Conservation (phyloP, 2,329 filamentous ascomycete species). For the Aspergillus carbonarius region DNA sequence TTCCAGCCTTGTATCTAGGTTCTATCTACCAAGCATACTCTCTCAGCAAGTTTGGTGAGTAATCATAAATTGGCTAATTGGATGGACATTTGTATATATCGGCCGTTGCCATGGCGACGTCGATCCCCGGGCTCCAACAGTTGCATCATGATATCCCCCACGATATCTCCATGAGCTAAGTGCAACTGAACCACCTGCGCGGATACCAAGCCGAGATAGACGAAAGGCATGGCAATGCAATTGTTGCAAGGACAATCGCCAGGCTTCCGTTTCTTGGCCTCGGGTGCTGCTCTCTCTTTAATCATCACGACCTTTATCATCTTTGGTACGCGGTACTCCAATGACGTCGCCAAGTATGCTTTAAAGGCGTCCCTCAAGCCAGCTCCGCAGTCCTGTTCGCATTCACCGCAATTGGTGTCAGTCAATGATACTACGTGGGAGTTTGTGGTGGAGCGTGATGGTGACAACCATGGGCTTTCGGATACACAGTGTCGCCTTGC, state of each 20-base stretch:
- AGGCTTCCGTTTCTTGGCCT: constrained; percentile 26
- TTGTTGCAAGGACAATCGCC: not conserved
- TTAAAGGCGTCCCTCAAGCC: constrained; percentile 17
- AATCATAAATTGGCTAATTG: too few species aligned
- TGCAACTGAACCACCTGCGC: not conserved
- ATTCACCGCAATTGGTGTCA: not conserved
- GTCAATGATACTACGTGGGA: constrained; percentile 26
- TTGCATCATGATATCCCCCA: not conserved
- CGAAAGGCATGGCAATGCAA: not conserved
- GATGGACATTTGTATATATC: not conserved
- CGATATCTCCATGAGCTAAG: not conserved
- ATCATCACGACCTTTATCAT: constrained; percentile 30
- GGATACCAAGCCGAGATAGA: not conserved
- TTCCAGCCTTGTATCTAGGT: too few species aligned
- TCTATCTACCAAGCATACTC: too few species aligned
- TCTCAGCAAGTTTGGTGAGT: too few species aligned
- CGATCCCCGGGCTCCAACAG: not conserved
- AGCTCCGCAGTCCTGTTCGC: constrained; percentile 3
- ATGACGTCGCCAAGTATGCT: constrained; percentile 21
- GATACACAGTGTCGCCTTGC: constrained; percentile 38
- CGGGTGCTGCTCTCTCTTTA: constrained; percentile 28
- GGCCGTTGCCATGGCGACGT: constrained; percentile 1
- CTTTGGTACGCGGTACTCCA: constrained; percentile 17
- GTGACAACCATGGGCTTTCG: constrained; percentile 37
- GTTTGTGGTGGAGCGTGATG: constrained; percentile 36